Evolutionary conservation across 1,284 basidiomycete genomes (phyloP).

Genomic region (Puccinia brachypodii): DNA sequence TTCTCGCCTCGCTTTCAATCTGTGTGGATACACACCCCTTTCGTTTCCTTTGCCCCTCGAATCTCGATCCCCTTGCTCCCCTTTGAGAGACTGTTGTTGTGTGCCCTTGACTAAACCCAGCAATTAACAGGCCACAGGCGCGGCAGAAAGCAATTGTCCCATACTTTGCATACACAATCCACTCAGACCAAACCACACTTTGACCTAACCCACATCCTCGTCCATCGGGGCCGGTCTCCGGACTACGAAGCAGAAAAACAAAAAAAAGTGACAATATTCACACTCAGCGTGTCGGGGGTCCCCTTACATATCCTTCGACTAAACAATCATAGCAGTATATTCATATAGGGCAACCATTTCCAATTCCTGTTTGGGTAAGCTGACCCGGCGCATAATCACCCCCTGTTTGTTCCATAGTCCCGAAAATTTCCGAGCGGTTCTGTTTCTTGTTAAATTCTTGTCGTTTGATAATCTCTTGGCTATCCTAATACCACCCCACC

Average conservation of each 20-base stretch:
- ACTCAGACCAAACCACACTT: not conserved
- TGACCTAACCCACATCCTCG: slow-evolving; percentile 1
- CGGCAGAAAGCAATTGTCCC: not conserved
- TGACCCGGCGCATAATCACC: not conserved
- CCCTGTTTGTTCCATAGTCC: not conserved
- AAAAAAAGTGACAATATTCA: not conserved
- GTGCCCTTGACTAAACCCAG: too few species aligned
- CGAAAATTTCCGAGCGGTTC: not conserved
- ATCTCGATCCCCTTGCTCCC: not conserved
- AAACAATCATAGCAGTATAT: too few species aligned
- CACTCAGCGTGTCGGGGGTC: not conserved
- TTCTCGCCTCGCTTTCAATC: too few species aligned
- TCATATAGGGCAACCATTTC: too few species aligned
- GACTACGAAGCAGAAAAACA: not conserved
- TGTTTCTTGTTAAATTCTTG: not conserved
- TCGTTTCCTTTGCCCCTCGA: too few species aligned
- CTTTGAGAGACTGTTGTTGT: not conserved
- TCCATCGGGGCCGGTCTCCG: not conserved
- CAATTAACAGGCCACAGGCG: not conserved
- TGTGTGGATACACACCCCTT: too few species aligned
- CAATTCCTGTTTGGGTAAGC: not conserved
- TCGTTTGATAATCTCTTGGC: not conserved
- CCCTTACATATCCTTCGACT: not conserved
- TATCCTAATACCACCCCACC: not conserved
- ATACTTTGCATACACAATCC: not conserved